These are phyloP conservation scores for Citrus mangshanensis DNA, from an alignment of 345 rosid species.

Conservation along the genomic window DNA sequence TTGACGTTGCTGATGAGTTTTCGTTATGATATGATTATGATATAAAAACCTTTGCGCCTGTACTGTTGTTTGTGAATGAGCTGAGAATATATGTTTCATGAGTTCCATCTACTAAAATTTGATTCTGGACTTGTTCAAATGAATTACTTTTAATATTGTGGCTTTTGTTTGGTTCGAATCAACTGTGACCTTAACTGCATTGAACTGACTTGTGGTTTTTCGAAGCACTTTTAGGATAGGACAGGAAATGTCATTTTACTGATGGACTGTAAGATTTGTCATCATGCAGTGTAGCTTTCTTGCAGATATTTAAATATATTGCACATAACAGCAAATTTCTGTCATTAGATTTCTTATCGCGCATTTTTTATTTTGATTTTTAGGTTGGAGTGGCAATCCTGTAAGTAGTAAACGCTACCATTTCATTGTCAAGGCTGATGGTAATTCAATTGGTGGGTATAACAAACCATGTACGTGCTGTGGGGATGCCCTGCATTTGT, in stretches of 20 bases:
- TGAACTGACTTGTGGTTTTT: too few relatives aligned
- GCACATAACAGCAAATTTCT: neutral
- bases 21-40: neutral
- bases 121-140: neutral
- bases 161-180: neutral
- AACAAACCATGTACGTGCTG: slow-evolving; percentile 55
- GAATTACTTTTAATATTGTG: neutral
- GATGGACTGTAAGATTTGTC: neutral
- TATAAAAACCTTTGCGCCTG: too few relatives aligned
- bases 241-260: neutral
- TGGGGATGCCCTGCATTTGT: slow-evolving; percentile 44
- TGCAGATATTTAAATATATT: neutral
- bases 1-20: neutral
- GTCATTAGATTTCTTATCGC: neutral
- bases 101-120: neutral
- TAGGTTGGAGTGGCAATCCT: slow-evolving; percentile 76
- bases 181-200: neutral
- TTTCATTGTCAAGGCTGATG: slow-evolving; percentile 60
- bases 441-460: slow-evolving; percentile 52
- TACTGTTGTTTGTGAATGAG: neutral
- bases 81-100: neutral
- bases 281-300: neutral
- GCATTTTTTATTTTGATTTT: neutral
- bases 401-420: slow-evolving; percentile 69
- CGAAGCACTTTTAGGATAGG: neutral